Evolutionary conservation across 805 yeast genomes (phyloP).

Genomic region (Teunomyces kruisii): DNA sequence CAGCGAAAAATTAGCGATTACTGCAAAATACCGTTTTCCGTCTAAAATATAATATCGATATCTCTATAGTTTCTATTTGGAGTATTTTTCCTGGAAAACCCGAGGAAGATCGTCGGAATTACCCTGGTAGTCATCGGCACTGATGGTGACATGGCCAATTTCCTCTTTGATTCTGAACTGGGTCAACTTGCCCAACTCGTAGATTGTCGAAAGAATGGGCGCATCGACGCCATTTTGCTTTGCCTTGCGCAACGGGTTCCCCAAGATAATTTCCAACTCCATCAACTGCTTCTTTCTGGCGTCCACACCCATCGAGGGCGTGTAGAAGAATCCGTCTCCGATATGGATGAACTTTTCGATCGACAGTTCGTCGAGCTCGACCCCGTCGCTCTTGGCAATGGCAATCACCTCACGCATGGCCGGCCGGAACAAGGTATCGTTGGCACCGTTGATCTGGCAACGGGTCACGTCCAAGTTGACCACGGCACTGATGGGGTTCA

Average conservation of each 20-base stretch:
- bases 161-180: conserved; percentile 64
- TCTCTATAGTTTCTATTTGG: neutral
- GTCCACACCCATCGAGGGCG: conserved; percentile 44
- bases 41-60: neutral
- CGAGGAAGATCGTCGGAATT: conserved; percentile 20
- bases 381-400: conserved; percentile 71
- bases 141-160: conserved; percentile 38
- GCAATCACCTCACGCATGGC: conserved; percentile 67
- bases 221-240: conserved; percentile 41
- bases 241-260: conserved; percentile 41
- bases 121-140: conserved; percentile 21
- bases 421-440: conserved; percentile 40
- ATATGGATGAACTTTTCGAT: conserved; percentile 53
- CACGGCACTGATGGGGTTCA: conserved; percentile 36
- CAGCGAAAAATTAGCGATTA: too few species aligned
- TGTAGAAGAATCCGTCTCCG: conserved; percentile 41
- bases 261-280: conserved; percentile 41
- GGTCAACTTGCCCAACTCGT: conserved; percentile 56
- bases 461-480: conserved; percentile 34
- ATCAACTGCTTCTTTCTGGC: conserved; percentile 34
- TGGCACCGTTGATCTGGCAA: conserved; percentile 35
- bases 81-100: conserved; percentile 13
- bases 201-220: conserved; percentile 60
- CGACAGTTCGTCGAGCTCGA: conserved; percentile 48
- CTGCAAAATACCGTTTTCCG: too few species aligned